Base-by-base conservation (phyloP, 2,329 filamentous ascomycete genomes). In the Trichoderma sp. region DNA sequence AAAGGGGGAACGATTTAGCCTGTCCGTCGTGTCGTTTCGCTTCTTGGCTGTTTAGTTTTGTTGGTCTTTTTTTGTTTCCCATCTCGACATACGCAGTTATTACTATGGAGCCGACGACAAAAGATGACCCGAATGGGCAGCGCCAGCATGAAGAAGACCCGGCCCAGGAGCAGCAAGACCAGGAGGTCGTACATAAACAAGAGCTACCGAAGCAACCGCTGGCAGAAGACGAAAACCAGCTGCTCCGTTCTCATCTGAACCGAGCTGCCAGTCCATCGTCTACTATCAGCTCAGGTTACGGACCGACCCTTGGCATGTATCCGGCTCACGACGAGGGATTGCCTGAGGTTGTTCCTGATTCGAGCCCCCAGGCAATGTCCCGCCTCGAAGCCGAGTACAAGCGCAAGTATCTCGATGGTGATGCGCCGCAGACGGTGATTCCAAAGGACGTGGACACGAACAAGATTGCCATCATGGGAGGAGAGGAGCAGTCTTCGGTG, bases 381-480 rank as follows among this genome's bases (percentile, higher is more conserved):
- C 66, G 45, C 45, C 41, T 72, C 50, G 67, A 76, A 35, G 38
- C 50, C 60, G 73, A 75, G 53, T 67, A 75, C 27, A 73, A 68
- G 75, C 56, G 75, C 16, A 71, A 66, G 50, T 75, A 68, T n/a
- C 53, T 72, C 62, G 67, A 76, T 6, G 31, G 29, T 21, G 53
- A 62, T 38, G 64, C 63, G 27, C 71, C 75, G 4, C 21, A 75
- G 35, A 53, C 60, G 18, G 50, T 59, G 18, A 41, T 64, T 4
- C n/a, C 56, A 16, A 59, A 56, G 11, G 65, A 75, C 14, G 38
- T 59, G n/a, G 75, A 74, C 24, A 72, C 66, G 9, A 38, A 27
- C 14, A 75, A 76, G 38, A 71, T 75, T 64, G 75, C 75, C 31
- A 45, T 75, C 4, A 45, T 38, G n/a, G 63, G 71, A 12, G 56